Evolutionary conservation across 805 yeast species (phyloP).

Genomic region (Brettanomyces nanus): DNA sequence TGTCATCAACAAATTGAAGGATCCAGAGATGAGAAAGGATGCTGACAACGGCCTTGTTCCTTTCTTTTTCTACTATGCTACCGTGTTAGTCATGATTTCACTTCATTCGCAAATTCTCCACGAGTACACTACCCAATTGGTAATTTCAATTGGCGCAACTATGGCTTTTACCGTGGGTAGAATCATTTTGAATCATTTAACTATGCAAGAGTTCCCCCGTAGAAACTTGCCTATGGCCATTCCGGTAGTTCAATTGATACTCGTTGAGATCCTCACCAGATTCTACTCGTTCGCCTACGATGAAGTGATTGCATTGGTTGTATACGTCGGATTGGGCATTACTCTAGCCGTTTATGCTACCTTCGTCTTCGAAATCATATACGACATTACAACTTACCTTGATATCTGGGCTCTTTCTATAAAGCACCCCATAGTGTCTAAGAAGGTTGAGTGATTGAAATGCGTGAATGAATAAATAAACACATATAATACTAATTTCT

Average conservation of each 20-base stretch:
- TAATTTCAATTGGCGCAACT: slow-evolving; percentile 63
- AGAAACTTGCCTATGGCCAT: slow-evolving; percentile 62
- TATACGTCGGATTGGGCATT: slow-evolving; percentile 61
- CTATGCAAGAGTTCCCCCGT: slow-evolving; percentile 69
- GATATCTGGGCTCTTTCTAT: slow-evolving; percentile 83
- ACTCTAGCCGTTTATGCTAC: slow-evolving; percentile 60
- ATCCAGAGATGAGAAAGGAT: slow-evolving; percentile 23
- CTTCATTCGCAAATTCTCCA: slow-evolving; percentile 45
- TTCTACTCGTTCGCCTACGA: slow-evolving; percentile 32
- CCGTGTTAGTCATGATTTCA: slow-evolving; percentile 39
- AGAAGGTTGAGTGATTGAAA: background rate
- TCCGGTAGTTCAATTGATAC: slow-evolving; percentile 43
- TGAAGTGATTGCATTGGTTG: slow-evolving; percentile 39
- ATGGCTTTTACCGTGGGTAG: slow-evolving; percentile 87
- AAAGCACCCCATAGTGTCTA: slow-evolving; percentile 56
- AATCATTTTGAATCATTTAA: slow-evolving; percentile 80
- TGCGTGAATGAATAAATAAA: background rate
- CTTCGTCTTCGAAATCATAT: slow-evolving; percentile 70
- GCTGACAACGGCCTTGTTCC: slow-evolving; percentile 50
- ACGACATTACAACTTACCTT: slow-evolving; percentile 68
- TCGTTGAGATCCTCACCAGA: slow-evolving; percentile 27
- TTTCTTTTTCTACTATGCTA: slow-evolving; percentile 44
- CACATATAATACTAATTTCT: too few species aligned
- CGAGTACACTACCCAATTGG: slow-evolving; percentile 43
- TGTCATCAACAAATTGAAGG: slow-evolving; percentile 35